Evolutionary conservation across 768 basidiomycete genomes (phyloP).

Genomic region (Tylopilus felleus): DNA sequence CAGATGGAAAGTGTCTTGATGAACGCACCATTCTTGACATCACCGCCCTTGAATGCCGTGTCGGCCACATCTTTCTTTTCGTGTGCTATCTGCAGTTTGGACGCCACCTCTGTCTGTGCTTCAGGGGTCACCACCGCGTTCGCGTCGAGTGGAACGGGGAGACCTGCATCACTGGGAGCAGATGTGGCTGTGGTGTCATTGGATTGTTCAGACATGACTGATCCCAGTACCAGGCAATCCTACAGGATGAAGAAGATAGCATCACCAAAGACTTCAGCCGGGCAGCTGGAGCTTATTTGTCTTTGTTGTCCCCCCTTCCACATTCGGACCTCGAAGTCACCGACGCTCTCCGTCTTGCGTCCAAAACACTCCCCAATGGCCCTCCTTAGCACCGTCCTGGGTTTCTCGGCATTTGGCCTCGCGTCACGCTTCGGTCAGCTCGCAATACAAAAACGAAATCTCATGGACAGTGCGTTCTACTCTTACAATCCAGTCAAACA

Average conservation of each 20-base stretch:
- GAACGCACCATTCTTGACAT: conserved; percentile 54
- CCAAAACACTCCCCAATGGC: conserved; percentile 42
- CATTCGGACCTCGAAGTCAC: conserved; percentile 4
- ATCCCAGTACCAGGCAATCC: neutral
- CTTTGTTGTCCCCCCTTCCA: conserved; percentile 19
- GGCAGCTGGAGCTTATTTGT: conserved; percentile 23
- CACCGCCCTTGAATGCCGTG: conserved; percentile 64
- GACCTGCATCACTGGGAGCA: neutral
- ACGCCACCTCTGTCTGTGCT: conserved; percentile 31
- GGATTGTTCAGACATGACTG: conserved; percentile 16
- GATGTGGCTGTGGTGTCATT: conserved; percentile 2
- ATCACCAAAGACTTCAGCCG: neutral
- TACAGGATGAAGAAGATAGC: neutral
- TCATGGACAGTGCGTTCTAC: conserved; percentile 69
- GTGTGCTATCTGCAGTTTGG: conserved; percentile 59
- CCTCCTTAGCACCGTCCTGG: conserved; percentile 65
- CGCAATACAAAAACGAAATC: conserved; percentile 75
- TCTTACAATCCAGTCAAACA: neutral
- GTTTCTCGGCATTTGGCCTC: conserved; percentile 81
- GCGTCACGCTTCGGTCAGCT: conserved; percentile 83
- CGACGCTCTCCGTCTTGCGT: conserved; percentile 10
- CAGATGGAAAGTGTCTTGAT: neutral
- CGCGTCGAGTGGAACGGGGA: conserved; percentile 15
- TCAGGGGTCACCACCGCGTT: conserved; percentile 19
- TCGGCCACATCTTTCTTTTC: conserved; percentile 67